Evolutionary conservation across 805 yeast species (phyloP).

Genomic region (Metschnikowia anglica): DNA sequence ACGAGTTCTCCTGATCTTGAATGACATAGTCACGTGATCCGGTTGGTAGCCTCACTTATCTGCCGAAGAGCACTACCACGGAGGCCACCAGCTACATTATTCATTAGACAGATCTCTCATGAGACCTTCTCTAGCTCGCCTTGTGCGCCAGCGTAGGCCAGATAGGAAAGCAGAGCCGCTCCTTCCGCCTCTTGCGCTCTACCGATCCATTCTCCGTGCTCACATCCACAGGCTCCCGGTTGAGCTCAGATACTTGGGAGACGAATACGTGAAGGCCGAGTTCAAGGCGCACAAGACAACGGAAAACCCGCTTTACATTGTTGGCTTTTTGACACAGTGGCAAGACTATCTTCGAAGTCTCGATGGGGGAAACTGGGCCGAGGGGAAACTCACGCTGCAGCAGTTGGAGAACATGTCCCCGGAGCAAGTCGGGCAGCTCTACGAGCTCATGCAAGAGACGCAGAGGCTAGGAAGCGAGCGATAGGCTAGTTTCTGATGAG

Average conservation of each 20-base stretch:
- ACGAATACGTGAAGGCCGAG: slow-evolving; percentile 84
- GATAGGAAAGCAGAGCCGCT: slow-evolving; percentile 46
- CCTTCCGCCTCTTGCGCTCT: slow-evolving; percentile 79
- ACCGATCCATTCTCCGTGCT: slow-evolving; percentile 78
- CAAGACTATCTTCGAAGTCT: slow-evolving; percentile 72
- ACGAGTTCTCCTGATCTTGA: too few relatives aligned
- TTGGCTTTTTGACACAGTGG: slow-evolving; percentile 93
- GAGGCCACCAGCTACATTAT: too few relatives aligned
- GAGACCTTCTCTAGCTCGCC: slow-evolving; percentile 38
- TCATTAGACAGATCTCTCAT: too few relatives aligned
- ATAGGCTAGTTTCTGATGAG: neutral
- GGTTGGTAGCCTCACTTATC: too few relatives aligned
- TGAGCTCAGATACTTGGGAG: slow-evolving; percentile 78
- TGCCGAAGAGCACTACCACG: too few relatives aligned
- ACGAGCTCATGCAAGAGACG: slow-evolving; percentile 78
- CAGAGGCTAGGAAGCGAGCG: slow-evolving; percentile 30
- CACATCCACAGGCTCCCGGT: slow-evolving; percentile 63
- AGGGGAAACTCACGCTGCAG: slow-evolving; percentile 52
- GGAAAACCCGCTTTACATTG: slow-evolving; percentile 90
- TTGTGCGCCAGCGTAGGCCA: slow-evolving; percentile 43
- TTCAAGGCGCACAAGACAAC: slow-evolving; percentile 77
- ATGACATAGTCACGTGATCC: too few relatives aligned
- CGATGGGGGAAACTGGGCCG: slow-evolving; percentile 45
- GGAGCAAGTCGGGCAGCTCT: slow-evolving; percentile 80
- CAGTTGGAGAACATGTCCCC: slow-evolving; percentile 83